phyloP scores from a whole-genome alignment of 495 filamentous ascomycete species.

The Neurospora africana region DNA sequence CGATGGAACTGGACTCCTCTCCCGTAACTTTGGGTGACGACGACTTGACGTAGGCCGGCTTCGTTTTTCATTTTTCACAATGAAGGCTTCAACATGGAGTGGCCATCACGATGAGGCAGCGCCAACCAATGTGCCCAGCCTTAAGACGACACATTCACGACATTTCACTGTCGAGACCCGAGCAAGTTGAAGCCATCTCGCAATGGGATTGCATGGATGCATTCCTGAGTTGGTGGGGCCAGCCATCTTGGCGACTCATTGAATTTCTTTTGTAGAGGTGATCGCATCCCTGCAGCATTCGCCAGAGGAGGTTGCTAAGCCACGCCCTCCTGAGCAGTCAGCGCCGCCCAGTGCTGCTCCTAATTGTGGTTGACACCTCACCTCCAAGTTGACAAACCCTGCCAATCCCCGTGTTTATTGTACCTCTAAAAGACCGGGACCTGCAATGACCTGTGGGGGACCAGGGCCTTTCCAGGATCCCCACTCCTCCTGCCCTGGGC shows the following conservation, averaged over 20 bases:
- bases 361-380: background rate
- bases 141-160: background rate
- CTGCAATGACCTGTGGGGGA: background rate
- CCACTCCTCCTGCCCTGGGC: background rate
- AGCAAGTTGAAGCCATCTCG: background rate
- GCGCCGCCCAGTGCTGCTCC: background rate
- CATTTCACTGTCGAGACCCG: background rate
- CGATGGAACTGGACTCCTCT: background rate
- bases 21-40: background rate
- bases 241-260: background rate
- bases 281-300: background rate
- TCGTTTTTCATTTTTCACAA: background rate
- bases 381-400: background rate
- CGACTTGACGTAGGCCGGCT: background rate
- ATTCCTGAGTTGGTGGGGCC: background rate
- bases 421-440: background rate
- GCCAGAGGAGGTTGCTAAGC: background rate
- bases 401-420: no score
- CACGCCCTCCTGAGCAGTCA: background rate
- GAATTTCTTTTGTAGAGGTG: background rate
- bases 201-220: background rate
- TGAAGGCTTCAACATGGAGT: background rate
- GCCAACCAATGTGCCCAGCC: background rate
- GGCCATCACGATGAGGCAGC: background rate
- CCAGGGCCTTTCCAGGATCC: background rate